Base-by-base conservation (phyloP, 495 filamentous ascomycete genomes). In the Talaromyces trachyspermus region DNA sequence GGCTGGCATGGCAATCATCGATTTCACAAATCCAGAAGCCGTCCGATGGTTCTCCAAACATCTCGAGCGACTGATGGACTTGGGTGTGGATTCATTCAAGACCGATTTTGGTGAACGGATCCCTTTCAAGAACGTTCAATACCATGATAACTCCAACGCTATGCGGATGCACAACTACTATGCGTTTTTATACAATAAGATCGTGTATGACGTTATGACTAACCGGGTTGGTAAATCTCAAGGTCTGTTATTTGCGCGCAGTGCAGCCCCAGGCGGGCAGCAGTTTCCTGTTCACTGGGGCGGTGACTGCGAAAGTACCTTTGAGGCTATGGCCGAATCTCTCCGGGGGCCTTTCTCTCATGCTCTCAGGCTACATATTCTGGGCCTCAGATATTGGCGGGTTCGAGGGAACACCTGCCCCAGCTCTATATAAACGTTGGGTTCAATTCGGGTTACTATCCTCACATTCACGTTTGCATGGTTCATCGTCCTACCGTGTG, bases 21-120 rank as follows among this genome's bases (percentile, higher is more conserved):
- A 86, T 54, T 85, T 86, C 62, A 86, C 83, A 4, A 86, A 86
- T 57, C 84, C 82, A 2, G 73, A 70, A 17, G 83, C 83, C 5
- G 71, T 71, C 41, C 54, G 64, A 14, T 86, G 83, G 83, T 86
- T 74, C 53, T 61, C 60, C 47, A 50, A 49, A 2, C 80, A 82
- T 50, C 61, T 86, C 7, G 65, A 79, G 24, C 64, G 61, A 2
- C 74, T 86, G 1, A 80, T 84, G 57, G 75, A 81, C 38, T 71
- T 75, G 48, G 84, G 84, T 8, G 72, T 88, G 39, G 79, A 86
- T 62, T 72, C 71, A 40, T 77, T 86, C 72, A 86, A 86, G 56
- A 85, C 84, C 12, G 83, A 88, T 60, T 86, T 86, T 50, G 82
- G 81, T 12, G 83, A 86, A 61, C 71, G 83, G 25, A 83, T 86